Conservation (phyloP, 2,329 filamentous ascomycete genomes). For the Nothophoma quercina region DNA sequence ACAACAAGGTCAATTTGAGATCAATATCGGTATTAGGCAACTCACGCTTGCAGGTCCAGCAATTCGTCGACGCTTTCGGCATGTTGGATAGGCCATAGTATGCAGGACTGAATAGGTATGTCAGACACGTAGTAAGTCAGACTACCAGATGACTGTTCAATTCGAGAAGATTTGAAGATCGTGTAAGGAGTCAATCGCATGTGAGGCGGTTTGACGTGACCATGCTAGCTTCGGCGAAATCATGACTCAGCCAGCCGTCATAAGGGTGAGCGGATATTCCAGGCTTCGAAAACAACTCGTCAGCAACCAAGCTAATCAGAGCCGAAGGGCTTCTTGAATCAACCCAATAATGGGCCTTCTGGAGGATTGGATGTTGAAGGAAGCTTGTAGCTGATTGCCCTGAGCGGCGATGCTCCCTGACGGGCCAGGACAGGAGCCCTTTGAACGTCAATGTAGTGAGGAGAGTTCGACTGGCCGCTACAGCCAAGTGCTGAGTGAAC, state of each 20-base stretch:
- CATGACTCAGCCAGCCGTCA: constrained; percentile 10
- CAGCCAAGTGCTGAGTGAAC: too few relatives aligned
- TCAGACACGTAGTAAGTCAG: neutral
- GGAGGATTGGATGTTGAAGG: too few relatives aligned
- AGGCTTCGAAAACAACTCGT: too few relatives aligned
- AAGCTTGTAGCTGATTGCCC: too few relatives aligned
- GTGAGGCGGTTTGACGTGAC: neutral
- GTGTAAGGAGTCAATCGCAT: neutral
- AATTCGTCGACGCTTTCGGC: constrained; percentile 31
- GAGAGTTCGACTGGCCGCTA: too few relatives aligned
- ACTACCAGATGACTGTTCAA: neutral
- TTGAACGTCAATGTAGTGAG: too few relatives aligned
- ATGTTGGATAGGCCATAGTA: constrained; percentile 12
- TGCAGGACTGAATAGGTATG: neutral
- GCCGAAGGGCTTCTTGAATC: too few relatives aligned
- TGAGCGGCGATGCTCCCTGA: too few relatives aligned
- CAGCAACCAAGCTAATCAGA: too few relatives aligned
- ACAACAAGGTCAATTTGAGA: constrained; percentile 22
- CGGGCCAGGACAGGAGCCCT: too few relatives aligned
- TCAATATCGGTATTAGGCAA: neutral
- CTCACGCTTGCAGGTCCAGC: constrained; percentile 56
- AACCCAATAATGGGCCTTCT: too few relatives aligned
- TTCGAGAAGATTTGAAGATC: neutral
- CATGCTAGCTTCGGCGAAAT: constrained; percentile 1
- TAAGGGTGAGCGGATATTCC: constrained; percentile 3